These are phyloP conservation scores for Candida yuanshanica DNA, from an alignment of 805 yeast species.

Conservation along the genomic window DNA sequence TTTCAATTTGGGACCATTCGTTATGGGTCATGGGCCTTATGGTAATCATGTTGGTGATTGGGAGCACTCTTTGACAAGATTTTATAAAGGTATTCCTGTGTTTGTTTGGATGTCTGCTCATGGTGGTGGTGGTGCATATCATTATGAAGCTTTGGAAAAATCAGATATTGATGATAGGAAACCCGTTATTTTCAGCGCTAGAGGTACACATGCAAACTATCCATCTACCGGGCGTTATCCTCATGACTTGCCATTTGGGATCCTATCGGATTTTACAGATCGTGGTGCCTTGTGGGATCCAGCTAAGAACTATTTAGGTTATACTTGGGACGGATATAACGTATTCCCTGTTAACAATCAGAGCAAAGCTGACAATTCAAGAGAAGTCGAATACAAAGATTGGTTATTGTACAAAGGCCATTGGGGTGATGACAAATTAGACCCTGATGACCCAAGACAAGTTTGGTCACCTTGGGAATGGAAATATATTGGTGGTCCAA, in stretches of 20 bases:
- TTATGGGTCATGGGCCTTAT: constrained; percentile 96
- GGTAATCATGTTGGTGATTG: constrained; percentile 98
- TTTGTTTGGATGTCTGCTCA: constrained; percentile 97
- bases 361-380: constrained; percentile 21
- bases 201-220: constrained; percentile 97
- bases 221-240: constrained; percentile 95
- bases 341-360: constrained; percentile 34
- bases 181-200: constrained; percentile 82
- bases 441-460: constrained; percentile 70
- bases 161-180: constrained; percentile 28
- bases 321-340: constrained; percentile 61
- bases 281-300: constrained; percentile 97
- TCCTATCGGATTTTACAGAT: constrained; percentile 89
- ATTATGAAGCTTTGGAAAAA: constrained; percentile 64
- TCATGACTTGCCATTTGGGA: constrained; percentile 90
- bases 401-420: constrained; percentile 82
- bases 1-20: constrained; percentile 92
- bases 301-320: constrained; percentile 69
- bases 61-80: constrained; percentile 91
- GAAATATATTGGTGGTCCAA: constrained; percentile 89
- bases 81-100: constrained; percentile 72
- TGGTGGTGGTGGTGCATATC: constrained; percentile 93
- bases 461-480: constrained; percentile 84
- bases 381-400: constrained; percentile 26
- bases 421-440: constrained; percentile 85